phyloP scores from a whole-genome alignment of 1,139 yeast species.

The Scheffersomyces parashehatae region DNA sequence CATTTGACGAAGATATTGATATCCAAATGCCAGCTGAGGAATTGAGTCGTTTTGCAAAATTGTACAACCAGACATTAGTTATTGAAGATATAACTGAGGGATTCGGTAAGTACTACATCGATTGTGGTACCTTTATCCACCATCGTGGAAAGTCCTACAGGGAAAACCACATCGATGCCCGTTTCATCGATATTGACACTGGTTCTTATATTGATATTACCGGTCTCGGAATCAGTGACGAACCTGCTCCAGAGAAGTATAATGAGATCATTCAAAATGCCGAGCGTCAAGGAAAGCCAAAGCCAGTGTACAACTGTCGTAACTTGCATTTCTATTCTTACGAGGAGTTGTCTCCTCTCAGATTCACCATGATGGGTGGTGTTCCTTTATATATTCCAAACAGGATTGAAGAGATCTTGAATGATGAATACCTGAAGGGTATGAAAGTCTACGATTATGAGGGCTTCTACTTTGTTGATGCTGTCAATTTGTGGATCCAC shows the following conservation, averaged over 20 bases:
- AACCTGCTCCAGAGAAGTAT: constrained; percentile 22
- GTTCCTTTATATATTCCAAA: constrained; percentile 34
- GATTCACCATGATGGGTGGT: constrained; percentile 32
- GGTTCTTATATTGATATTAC: constrained; percentile 44
- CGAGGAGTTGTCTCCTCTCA: constrained; percentile 35
- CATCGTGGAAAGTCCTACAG: constrained; percentile 31
- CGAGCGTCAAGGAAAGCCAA: constrained; percentile 12
- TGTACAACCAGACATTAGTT: constrained; percentile 31
- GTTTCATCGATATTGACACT: constrained; percentile 41
- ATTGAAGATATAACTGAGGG: constrained; percentile 34
- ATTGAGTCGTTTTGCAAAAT: constrained; percentile 23
- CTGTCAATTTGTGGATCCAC: constrained; percentile 29
- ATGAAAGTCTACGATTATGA: constrained; percentile 18
- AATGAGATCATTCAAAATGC: constrained; percentile 12
- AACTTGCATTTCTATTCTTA: constrained; percentile 33
- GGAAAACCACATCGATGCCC: constrained; percentile 40
- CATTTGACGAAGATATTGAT: constrained; percentile 35
- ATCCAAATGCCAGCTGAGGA: constrained; percentile 37
- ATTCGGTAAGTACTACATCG: constrained; percentile 33
- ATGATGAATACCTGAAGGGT: constrained; percentile 28
- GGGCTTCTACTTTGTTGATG: constrained; percentile 22
- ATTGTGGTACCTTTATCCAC: constrained; percentile 34
- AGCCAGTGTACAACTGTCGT: constrained; percentile 33
- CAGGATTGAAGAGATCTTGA: constrained; percentile 23
- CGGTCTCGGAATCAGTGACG: constrained; percentile 32